Base-by-base conservation (phyloP, 768 basidiomycete genomes). In the Termitomyces bulborhizus region DNA sequence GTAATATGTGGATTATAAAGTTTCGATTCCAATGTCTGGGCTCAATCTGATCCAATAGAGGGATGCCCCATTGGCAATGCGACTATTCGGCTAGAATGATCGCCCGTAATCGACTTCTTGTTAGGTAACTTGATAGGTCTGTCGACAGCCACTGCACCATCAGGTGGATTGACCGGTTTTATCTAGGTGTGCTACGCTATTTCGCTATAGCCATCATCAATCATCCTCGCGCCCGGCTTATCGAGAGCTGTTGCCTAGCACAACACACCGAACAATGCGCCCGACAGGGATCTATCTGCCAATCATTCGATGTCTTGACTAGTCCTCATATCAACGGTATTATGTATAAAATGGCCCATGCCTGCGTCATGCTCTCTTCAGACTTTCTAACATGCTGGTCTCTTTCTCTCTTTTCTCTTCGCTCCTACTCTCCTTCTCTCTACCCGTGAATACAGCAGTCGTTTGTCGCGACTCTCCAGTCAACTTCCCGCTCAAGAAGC, bases 401-500 rank as follows among this genome's bases (percentile, higher is more conserved):
- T 50, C 16, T 50, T 72, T 72, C 49, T 62, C 37, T 37, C 44
- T 83, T 46, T 68, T 81, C 57, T 73, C 76, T 32, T 69, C 73
- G 48, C 62, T 81, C 37, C 64, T 80, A 45, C 68, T 82, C 46
- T 74, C 76, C 44, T 57, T 79, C 29, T 71, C 75, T 41, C 74
- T 76, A 43, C 72, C 68, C 45, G 76, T 76, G 45, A 73, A 72
- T 52, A 75, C 77, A 0, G 66, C 75, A 45, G 65, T 77, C 42
- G 63, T 80, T 13, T 13, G 16, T 39, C 67, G 71, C 54, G 62
- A 69, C 55, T 69, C 73, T 12, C 69, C 66, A 26, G 68, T 81
- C 46, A 75, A 74, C 4, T 65, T 86, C 21, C 72, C 79, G 18
- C 65, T 86, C 45, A 76, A 81, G n/a, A 77, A 76, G 64, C 70